Base-by-base conservation (phyloP, 768 basidiomycete genomes). In the Tricholoma sp. region DNA sequence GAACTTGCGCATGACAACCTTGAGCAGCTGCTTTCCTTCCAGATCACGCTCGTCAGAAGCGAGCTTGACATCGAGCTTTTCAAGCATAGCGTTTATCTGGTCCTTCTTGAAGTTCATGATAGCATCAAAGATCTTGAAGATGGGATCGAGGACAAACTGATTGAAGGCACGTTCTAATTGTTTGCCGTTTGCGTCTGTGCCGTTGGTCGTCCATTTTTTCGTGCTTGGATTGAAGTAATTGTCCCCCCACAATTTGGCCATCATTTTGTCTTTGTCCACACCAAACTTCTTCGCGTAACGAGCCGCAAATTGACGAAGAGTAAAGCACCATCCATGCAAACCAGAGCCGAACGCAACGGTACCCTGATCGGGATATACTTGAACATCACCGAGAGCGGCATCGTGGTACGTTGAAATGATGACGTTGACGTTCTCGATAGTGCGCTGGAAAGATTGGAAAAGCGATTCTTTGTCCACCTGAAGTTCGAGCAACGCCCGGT, bases 41-140 rank as follows among this genome's bases (percentile, higher is more conserved):
- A 92, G 83, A 62, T 97, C 97, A 67, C 85, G 86, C 80, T 97
- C 96, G 1, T 95, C 92, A 48, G 77, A 72, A 56, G 84, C 79
- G 60, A 99, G 89, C 72, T 91, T 91, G 72, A 99, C 74, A 12
- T 97, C 95, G 66, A 99, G 92, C 77, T 99, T 98, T 54, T 97
- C 94, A 65, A 97, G 87, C 80, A 99, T 94, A 57, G 80, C 76
- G 52, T 65, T 74, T 61, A 92, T 83, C 57, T 81, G 74, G 47
- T 96, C 95, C 82, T 96, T 98, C 81, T 98, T 96, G 84, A 89
- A 95, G 82, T 98, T 96, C 94, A 98, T 98, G 74, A 97, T 91
- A 65, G 89, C 88, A 64, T 96, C 94, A 78, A 99, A 99, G 67
- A 99, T 86, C 74, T 85, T 92, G 88, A 91, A 99, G 77, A 99